Base-by-base conservation (phyloP, 768 basidiomycete species). In the Megacollybia marginata region DNA sequence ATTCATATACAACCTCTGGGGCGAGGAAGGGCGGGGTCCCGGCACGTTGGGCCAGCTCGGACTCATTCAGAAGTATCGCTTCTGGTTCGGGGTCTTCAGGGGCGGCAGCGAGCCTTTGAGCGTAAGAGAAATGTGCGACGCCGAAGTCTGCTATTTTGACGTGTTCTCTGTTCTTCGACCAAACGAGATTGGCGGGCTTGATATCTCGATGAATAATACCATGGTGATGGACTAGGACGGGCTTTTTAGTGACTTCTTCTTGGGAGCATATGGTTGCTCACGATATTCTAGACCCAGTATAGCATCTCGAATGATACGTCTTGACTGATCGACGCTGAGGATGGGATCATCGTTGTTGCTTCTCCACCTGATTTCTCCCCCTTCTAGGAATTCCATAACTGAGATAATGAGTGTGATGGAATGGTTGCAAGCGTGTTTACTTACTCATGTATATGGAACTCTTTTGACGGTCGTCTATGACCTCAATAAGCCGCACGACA, bases 161-260 rank as follows among this genome's bases (percentile, higher is more conserved):
- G 51, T 79, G 80, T 52, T 80, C 79, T 48, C 89, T 83, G 69
- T 95, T 88, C 23, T 77, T 75, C 2, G 88, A 87, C 83, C 90
- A 92, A 28, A 99, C 77, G 19, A 99, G 82, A 66, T 99, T 99
- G 43, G 93, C 91, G 23, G 96, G 96, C 63, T 99, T 99, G 72
- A 99, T 98, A 69, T 99, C 96, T 50, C 96, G 90, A 68, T 99
- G 96, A 46, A 99, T 97, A 65, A 99, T 98, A 19, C 95, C 96
- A 62, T 98, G 93, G 59, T 87, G 81, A 63, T 99, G 96, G 1
- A 99, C 95, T 98, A 32, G 44, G 10, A 48, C 19, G 23, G 23
- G 23, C 23, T 6, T 6, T 28, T 28, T 28, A 28, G 23, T 28
- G 23, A 31, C 50, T 34, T 47, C 38, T 48, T 50, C 11, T 33